Percentiles rank a stretch among this genome's conserved stretches.
Evolutionary conservation across 2,329 filamentous ascomycete species (phyloP).

Genomic region (Zymoseptoria crescenta): DNA sequence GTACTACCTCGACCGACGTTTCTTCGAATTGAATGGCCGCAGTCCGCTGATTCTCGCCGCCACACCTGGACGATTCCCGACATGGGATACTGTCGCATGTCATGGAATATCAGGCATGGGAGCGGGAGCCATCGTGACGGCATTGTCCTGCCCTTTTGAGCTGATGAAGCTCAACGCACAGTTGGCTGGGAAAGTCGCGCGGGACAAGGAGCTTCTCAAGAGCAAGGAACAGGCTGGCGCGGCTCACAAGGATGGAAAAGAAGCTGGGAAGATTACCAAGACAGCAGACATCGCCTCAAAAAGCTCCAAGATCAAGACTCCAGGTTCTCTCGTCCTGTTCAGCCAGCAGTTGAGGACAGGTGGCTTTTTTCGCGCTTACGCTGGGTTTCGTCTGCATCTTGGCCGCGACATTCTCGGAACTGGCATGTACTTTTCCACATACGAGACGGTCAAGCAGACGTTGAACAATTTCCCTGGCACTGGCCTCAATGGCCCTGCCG

Average conservation of each 20-base stretch:
- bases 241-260: neutral
- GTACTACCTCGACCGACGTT: conserved; percentile 62
- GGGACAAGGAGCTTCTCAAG: conserved; percentile 16
- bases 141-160: conserved; percentile 79
- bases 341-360: conserved; percentile 43
- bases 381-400: conserved; percentile 73
- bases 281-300: neutral
- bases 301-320: neutral
- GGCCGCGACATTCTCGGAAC: conserved; percentile 79
- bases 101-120: conserved; percentile 72
- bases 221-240: conserved; percentile 1
- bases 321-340: neutral
- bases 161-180: conserved; percentile 84
- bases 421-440: conserved; percentile 80
- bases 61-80: conserved; percentile 62
- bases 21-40: conserved; percentile 55
- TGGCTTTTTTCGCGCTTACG: conserved; percentile 67
- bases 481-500: conserved; percentile 68
- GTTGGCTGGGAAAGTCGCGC: conserved; percentile 68
- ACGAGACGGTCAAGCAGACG: conserved; percentile 77
- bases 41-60: conserved; percentile 69
- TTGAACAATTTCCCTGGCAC: conserved; percentile 66
- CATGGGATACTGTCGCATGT: conserved; percentile 62
- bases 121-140: conserved; percentile 70
- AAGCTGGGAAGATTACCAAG: neutral